Evolutionary conservation across 1,284 basidiomycete genomes (phyloP).

Genomic region (Cutaneotrichosporon cutaneum): DNA sequence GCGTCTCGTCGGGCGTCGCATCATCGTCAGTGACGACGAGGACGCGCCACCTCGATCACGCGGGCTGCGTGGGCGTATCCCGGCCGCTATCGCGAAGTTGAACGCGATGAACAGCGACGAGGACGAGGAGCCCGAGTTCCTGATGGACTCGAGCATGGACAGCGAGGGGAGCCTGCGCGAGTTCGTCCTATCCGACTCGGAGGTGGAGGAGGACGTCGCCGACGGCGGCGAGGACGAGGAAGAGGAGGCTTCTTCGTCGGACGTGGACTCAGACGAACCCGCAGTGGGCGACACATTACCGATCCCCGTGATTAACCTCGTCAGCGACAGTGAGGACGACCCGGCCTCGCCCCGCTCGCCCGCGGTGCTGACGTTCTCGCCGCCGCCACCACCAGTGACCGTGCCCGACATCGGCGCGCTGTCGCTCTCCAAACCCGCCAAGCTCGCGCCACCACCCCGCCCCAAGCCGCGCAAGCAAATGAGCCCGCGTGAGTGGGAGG

Average conservation of each 20-base stretch:
- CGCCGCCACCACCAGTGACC: constrained; percentile 20
- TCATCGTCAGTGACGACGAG: constrained; percentile 16
- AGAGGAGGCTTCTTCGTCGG: constrained; percentile 1
- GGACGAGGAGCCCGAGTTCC: constrained; percentile 6
- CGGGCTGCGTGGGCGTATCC: constrained; percentile 5
- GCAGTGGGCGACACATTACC: not conserved
- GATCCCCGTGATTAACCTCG: constrained; percentile 11
- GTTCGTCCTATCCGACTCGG: constrained; percentile 6
- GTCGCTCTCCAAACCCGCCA: constrained; percentile 7
- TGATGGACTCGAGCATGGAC: constrained; percentile 4
- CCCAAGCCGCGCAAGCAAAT: constrained; percentile 20
- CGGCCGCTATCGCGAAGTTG: constrained; percentile 9
- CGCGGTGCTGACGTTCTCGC: constrained; percentile 31
- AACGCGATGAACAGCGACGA: constrained; percentile 6
- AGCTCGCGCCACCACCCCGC: not conserved
- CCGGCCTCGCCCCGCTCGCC: not conserved
- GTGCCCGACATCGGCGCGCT: constrained; percentile 27
- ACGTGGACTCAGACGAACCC: not conserved
- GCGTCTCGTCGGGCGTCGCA: not conserved
- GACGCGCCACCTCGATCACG: constrained; percentile 2
- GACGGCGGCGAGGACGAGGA: constrained; percentile 12
- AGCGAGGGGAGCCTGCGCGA: constrained; percentile 11
- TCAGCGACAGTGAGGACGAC: constrained; percentile 13
- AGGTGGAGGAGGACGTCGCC: constrained; percentile 8
- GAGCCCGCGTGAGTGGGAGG: constrained; percentile 27